Evolutionary conservation across 2,329 filamentous ascomycete genomes (phyloP).

Genomic region (Aspergillus neotritici): DNA sequence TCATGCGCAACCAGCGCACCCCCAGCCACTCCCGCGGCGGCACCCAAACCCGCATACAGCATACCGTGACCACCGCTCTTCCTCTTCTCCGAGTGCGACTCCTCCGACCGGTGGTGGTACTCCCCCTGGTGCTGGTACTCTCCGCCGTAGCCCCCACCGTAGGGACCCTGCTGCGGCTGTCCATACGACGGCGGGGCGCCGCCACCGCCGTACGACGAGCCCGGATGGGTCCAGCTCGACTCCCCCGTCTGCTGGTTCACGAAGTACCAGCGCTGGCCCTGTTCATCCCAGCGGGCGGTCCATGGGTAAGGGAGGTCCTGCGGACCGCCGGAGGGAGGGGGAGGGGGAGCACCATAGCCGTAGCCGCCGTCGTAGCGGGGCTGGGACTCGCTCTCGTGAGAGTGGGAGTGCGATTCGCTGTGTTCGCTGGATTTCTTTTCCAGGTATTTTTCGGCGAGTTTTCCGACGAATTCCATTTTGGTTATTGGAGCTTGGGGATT

Average conservation of each 20-base stretch:
- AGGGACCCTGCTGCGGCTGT: slow-evolving; percentile 12
- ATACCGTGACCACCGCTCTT: slow-evolving; percentile 27
- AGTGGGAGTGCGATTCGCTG: slow-evolving; percentile 2
- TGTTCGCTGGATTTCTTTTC: slow-evolving; percentile 10
- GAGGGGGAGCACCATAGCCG: slow-evolving; percentile 2
- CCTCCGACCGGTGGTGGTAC: background rate
- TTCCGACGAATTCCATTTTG: slow-evolving; percentile 25
- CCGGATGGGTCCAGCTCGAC: slow-evolving; percentile 36
- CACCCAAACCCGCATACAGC: slow-evolving; percentile 37
- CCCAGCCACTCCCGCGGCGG: slow-evolving; percentile 38
- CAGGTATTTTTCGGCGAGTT: slow-evolving; percentile 24
- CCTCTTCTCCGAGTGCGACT: slow-evolving; percentile 14
- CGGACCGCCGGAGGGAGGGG: slow-evolving; percentile 4
- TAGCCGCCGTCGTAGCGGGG: background rate
- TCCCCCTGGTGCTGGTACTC: slow-evolving; percentile 15
- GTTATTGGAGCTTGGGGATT: background rate
- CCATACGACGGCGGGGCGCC: slow-evolving; percentile 6
- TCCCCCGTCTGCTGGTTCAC: slow-evolving; percentile 45
- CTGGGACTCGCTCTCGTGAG: slow-evolving; percentile 3
- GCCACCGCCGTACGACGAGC: slow-evolving; percentile 16
- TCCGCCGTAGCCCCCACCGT: slow-evolving; percentile 2
- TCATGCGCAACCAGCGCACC: slow-evolving; percentile 44
- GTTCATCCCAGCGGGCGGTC: slow-evolving; percentile 41
- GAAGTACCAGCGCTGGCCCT: slow-evolving; percentile 40
- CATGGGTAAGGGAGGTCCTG: slow-evolving; percentile 35